Conservation (phyloP, 2,329 filamentous ascomycete species). For the Rasamsonia emersonii region DNA sequence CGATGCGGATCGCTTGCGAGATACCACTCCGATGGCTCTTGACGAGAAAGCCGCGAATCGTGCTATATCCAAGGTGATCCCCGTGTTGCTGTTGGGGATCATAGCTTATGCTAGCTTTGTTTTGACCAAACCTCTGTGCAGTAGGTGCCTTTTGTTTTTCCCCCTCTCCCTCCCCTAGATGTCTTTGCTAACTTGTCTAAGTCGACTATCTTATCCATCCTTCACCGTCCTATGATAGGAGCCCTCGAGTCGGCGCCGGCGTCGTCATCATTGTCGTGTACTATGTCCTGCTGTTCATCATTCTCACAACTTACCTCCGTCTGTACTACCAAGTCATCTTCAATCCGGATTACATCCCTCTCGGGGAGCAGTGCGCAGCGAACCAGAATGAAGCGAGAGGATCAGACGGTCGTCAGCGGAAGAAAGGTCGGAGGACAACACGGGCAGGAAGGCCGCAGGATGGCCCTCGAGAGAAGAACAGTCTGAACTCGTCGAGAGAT, state of each 20-base stretch:
- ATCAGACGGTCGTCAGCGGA: constrained; percentile 11
- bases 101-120: constrained; percentile 65
- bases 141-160: constrained; percentile 40
- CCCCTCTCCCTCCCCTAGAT: constrained; percentile 7
- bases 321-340: constrained; percentile 58
- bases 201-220: constrained; percentile 63
- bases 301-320: constrained; percentile 61
- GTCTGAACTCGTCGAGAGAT: constrained; percentile 15
- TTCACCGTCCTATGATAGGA: constrained; percentile 26
- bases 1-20: too few species aligned
- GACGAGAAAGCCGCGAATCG: too few species aligned
- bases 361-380: constrained; percentile 40
- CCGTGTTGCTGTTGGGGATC: constrained; percentile 58
- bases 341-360: constrained; percentile 66
- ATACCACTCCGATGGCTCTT: too few species aligned
- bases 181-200: constrained; percentile 23
- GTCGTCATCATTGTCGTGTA: constrained; percentile 64
- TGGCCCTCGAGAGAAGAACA: constrained; percentile 19
- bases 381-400: constrained; percentile 15
- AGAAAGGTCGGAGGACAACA: constrained; percentile 17
- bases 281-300: constrained; percentile 60
- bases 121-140: constrained; percentile 57
- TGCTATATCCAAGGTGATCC: too few species aligned
- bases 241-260: constrained; percentile 48
- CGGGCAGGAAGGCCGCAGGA: constrained; percentile 18